Conservation (phyloP, 257 asterid species). For the Solanum clarkiae region DNA sequence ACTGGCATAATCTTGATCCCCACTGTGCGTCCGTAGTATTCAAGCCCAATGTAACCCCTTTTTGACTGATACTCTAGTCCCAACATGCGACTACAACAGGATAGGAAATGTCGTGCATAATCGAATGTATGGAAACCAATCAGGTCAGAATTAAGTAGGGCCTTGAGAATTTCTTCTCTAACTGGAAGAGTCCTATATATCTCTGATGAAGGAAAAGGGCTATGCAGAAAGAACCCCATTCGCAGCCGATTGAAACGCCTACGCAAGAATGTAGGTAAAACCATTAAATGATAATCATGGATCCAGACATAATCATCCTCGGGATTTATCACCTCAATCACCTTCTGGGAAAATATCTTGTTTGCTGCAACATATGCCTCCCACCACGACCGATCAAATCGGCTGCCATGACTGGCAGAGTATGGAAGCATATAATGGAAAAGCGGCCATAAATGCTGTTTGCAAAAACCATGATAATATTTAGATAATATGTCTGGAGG, state of each 20-base stretch:
- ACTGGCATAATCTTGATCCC: constrained; percentile 48
- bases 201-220: constrained; percentile 49
- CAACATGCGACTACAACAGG: constrained; percentile 43
- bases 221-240: constrained; percentile 41
- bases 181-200: constrained; percentile 37
- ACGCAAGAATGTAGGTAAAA: constrained; percentile 37
- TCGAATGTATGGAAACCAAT: constrained; percentile 45
- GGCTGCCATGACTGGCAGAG: constrained; percentile 39
- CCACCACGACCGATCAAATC: constrained; percentile 44
- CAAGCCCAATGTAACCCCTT: constrained; percentile 43
- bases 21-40: constrained; percentile 37
- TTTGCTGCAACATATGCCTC: constrained; percentile 47
- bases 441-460: constrained; percentile 42
- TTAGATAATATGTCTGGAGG: constrained; percentile 29
- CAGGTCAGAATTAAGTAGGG: constrained; percentile 32
- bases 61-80: constrained; percentile 38
- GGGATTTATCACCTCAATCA: constrained; percentile 46
- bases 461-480: constrained; percentile 45
- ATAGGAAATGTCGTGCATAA: constrained; percentile 41
- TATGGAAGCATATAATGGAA: constrained; percentile 47
- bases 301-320: constrained; percentile 48
- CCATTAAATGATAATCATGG: constrained; percentile 49
- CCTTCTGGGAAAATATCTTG: constrained; percentile 39
- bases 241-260: constrained; percentile 32
- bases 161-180: constrained; percentile 38